Base-by-base conservation (phyloP, 495 filamentous ascomycete species). In the Aspergillus indologenus region DNA sequence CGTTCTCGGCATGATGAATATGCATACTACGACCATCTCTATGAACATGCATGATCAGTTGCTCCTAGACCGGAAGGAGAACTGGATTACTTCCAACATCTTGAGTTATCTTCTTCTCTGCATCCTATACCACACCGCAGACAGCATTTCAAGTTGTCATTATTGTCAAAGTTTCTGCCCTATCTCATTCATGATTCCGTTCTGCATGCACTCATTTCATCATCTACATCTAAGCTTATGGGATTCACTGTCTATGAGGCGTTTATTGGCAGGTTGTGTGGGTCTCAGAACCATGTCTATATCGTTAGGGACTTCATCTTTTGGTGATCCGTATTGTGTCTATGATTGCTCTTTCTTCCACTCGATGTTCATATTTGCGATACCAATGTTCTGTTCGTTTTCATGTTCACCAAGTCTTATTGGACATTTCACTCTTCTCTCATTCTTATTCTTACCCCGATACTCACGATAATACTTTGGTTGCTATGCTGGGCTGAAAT, bases 111-210 rank as follows among this genome's bases (percentile, higher is more conserved):
- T 57, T 64, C 65, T 53, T 31, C 18, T 48, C 23, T 53, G 44
- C 45, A 51, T 54, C 44, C 60, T 70, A 68, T 68, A 68, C 65
- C 64, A 70, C 70, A 40, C 12, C 34, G 34, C 34, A 40, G 34
- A 40, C 34, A 15, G 34, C 34, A 40, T 40, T 11, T 15, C n/a
- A 8, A 6, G 34, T 11, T 40, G 34, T 40, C 34, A 7, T 40
- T 9, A 29, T 29, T 40, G 34, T 40, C 12, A 40, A 14, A 14
- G 2, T 40, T 40, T 15, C 34, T 40, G 5, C 34, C 12, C 34
- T 40, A 2, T 40, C 12, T 64, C 23, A 51, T 66, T 53, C 52
- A 63, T 34, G 45, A 45, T 49, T 42, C 60, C 59, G n/a, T 26
- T 53, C 63, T 61, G 29, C 49, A 57, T 56, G 42, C 54, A 8